Base-by-base conservation (phyloP, 1,284 basidiomycete genomes). In the Irpex lacteus region DNA sequence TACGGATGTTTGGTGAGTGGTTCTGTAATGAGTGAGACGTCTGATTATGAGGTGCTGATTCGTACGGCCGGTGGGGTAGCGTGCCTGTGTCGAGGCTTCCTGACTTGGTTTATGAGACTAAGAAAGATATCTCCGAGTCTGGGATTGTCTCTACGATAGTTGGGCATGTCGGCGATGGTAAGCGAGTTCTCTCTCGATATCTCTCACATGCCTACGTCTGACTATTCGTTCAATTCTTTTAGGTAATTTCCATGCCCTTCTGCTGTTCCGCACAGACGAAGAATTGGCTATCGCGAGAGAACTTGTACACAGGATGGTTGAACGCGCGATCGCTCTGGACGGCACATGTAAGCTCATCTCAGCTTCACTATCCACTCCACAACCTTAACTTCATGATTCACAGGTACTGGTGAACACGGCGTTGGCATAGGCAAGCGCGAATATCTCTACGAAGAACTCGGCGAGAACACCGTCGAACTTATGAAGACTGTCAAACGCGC, bases 91-190 rank as follows among this genome's bases (percentile, higher is more conserved):
- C 91, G 0, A 86, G 83, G 53, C 81, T 96, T 8, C 92, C 94
- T 0, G 79, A 87, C 53, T 80, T 96, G 5, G 89, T 96, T 7
- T 81, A 85, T 59, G 86, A 91, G 71, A 94, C 92, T 7, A 88
- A 91, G 74, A 78, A 87, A 69, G 94, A 96, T 72, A 77, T 95
- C 38, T 78, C 80, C 19, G 71, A 78, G 37, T 73, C 83, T 5
- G 89, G 88, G 0, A 74, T 95, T 21, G 75, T 83, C 2, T 88
- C 88, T 1, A 85, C 84, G 0, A 87, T 92, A 49, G 82, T 91
- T 8, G 93, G 93, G 1, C 94, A 96, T 70, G 92, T 93, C 0
- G 95, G 94, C 0, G 95, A 96, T 73, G 94, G 94, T 76, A 81
- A 83, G 70, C 5, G n/a, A n/a, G n/a, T 6, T 34, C 32, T 34